Base-by-base conservation (phyloP, 345 rosid species). In the Moricandia moricandioides region DNA sequence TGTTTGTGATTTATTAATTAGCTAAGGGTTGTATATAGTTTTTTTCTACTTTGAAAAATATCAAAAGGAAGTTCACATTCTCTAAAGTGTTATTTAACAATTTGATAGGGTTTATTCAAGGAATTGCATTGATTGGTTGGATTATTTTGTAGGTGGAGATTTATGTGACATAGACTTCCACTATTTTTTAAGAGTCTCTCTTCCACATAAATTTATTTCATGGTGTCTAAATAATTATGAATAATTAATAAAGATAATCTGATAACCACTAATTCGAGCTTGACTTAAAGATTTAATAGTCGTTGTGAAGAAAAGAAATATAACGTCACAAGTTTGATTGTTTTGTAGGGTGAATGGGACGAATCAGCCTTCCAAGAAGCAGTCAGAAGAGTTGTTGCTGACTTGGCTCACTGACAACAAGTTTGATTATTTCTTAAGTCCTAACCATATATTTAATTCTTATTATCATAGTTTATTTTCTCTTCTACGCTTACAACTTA, bases 331-430 rank as follows among this genome's bases (percentile, higher is more conserved):
- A 12, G 8, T 37, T 51, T 14, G 34, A 60, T 43, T 27, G 68
- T 62, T 61, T 40, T 76, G 72, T 47, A 91, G 98, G 91, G 83
- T 31, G 97, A 87, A 60, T 91, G 96, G 91, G 92, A 93, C 86
- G 96, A 93, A 76, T 60, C 88, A 34, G 83, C 81, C 83, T 91
- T 91, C 90, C 84, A 65, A 84, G 96, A 93, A 86, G 97, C 98
- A 77, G 84, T 86, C 43, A 85, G 80, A 81, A 86, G 97, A 66
- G 82, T 88, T 7, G 81, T 88, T 71, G 85, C 84, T 77, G 96
- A 93, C 79, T 35, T 91, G 83, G 81, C 86, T 77, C 88, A 69
- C n/a, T 83, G 82, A 87, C 78, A 59, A 40, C 9, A 79, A 74
- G 61, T 54, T 62, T 72, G 66, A 73, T 62, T 64, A 63, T 79